Base-by-base conservation (phyloP, 257 asterid species). In the Misopates orontium region DNA sequence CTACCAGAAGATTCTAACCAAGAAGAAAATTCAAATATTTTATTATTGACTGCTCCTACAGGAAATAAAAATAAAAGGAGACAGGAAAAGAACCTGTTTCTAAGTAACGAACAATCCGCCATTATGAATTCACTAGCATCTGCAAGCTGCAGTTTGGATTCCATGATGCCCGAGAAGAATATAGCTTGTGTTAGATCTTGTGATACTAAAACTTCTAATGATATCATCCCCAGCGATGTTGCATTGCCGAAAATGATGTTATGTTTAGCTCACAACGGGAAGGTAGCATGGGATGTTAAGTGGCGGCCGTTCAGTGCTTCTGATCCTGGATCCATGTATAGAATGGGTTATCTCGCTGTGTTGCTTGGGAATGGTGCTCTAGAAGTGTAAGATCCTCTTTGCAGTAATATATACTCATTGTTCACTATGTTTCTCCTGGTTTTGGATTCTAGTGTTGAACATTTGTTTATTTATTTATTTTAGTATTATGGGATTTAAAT, bases 281-380 rank as follows among this genome's bases (percentile, higher is more conserved):
- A 85, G 80, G 86, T 88, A 76, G 95, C 86, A 68, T 86, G 99
- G 97, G 99, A 90, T 80, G 73, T 88, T 45, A 94, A 94, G 74
- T 94, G 99, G 99, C 83, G 84, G 68, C 97, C 99, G 12, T 79
- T 70, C 51, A 61, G 60, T 80, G 78, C 71, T 56, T 51, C 53
- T 73, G 80, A 73, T 41, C 61, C 81, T 39, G 78, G 64, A 71
- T 80, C 95, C 77, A 81, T 69, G 72, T 80, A 73, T 64, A 80
- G 75, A 74, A 81, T 94, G 99, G 97, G 99, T 50, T 85, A 82
- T 83, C 96, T 94, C 69, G 99, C 95, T 71, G 91, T 88, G 71
- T 68, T 90, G 75, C 90, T 94, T 64, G 99, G 99, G 79, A 86
- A 82, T 85, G 96, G 99, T 70, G 89, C 90, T 28, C 80, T 90